Conservation (phyloP, 148 eudicot species). For the Chenopodium quinoa region DNA sequence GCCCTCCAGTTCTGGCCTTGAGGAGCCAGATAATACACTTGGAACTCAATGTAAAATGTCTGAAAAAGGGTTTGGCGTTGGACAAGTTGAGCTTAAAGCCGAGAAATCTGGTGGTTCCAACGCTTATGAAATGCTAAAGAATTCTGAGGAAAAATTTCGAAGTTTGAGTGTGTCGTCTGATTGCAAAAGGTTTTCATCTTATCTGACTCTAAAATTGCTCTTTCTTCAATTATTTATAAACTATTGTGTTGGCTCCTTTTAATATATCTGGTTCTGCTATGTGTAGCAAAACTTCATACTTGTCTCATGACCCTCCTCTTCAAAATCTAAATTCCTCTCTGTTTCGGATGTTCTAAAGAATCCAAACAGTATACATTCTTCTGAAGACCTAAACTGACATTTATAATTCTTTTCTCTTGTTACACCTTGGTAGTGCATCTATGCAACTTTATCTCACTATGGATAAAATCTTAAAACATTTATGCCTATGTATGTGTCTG, state of each 20-base stretch:
- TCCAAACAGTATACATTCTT: slow-evolving; percentile 3
- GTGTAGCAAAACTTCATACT: neutral
- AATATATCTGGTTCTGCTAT: neutral
- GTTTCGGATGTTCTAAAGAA: neutral
- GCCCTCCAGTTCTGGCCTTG: slow-evolving; percentile 14
- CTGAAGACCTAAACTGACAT: neutral
- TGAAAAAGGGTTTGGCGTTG: slow-evolving; percentile 10
- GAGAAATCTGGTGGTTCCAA: neutral
- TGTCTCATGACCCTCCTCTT: neutral
- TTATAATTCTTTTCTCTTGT: neutral
- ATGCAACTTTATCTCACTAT: neutral
- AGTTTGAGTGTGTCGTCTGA: slow-evolving; percentile 24
- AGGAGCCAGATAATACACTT: slow-evolving; percentile 10
- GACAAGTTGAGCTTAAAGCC: neutral
- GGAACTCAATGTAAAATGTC: neutral
- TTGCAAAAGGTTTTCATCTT: slow-evolving; percentile 23
- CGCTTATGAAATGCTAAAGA: neutral
- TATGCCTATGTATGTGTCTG: slow-evolving; percentile 6
- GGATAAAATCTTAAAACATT: neutral
- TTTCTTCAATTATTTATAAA: neutral
- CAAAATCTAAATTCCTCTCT: neutral
- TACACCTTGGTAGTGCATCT: neutral
- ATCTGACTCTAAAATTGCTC: neutral
- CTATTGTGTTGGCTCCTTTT: neutral
- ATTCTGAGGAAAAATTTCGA: slow-evolving; percentile 4